A percentile compares a stretch with the other conserved stretches of the same genome.
phyloP scores from a whole-genome alignment of 2,329 filamentous ascomycete species.

The Cytospora schulzeri region DNA sequence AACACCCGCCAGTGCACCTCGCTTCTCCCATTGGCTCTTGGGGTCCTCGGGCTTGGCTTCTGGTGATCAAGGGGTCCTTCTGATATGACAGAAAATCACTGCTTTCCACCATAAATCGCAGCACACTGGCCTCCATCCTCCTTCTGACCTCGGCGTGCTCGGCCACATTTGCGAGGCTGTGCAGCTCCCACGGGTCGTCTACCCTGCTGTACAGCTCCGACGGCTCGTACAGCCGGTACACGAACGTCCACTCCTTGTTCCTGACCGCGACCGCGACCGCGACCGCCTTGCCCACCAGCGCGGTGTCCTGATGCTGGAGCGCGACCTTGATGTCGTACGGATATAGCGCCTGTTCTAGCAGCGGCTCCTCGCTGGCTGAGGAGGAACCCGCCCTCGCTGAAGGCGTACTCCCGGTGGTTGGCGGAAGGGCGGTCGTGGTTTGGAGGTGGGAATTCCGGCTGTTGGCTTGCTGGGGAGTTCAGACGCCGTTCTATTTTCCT shows the following conservation, averaged over 20 bases:
- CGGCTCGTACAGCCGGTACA: constrained; percentile 48
- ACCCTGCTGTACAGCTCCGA: constrained; percentile 44
- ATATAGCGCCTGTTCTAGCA: constrained; percentile 45
- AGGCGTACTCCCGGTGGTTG: constrained; percentile 42
- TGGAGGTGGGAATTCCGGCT: background rate
- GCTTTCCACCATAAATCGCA: constrained; percentile 11
- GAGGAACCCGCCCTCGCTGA: constrained; percentile 47
- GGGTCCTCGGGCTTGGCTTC: constrained; percentile 10
- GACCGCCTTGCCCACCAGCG: constrained; percentile 44
- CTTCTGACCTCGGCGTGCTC: constrained; percentile 17
- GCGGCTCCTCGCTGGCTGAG: constrained; percentile 42
- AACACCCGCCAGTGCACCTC: background rate
- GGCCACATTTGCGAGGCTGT: constrained; percentile 38
- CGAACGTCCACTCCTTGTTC: constrained; percentile 42
- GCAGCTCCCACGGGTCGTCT: constrained; percentile 40
- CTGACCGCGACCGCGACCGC: constrained; percentile 40
- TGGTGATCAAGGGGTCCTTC: constrained; percentile 6
- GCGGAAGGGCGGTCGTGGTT: constrained; percentile 14
- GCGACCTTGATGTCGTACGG: constrained; percentile 48
- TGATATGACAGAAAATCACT: background rate
- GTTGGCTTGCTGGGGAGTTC: background rate
- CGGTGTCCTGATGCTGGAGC: constrained; percentile 47
- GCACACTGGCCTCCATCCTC: constrained; percentile 10
- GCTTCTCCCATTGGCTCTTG: constrained; percentile 17
- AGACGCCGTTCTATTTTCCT: background rate